Evolutionary conservation across 2,329 filamentous ascomycete species (phyloP), one percentile per base, ranked within the genome.

Genomic region (Dactylonectria estremocensis): DNA sequence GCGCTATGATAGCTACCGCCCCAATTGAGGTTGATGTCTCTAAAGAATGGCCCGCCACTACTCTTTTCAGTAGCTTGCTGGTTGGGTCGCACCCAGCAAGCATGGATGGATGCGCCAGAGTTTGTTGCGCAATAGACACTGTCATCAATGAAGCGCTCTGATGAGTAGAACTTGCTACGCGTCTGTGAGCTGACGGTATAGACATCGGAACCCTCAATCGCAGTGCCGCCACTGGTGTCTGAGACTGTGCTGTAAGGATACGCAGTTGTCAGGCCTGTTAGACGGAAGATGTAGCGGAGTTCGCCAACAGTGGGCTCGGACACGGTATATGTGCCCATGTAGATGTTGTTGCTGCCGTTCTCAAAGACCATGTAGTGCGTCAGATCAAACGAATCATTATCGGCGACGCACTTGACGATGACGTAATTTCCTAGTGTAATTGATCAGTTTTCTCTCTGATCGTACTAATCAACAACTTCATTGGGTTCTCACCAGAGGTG

Each of bases 331-430:
- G 57, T 60, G 20, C 57, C 57, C 57, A 60, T 60, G 46, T 60
- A 60, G 22, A 60, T 60, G 57, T 7, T 60, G 46, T 60, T 60
- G 28, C 18, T 22, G 16, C 46, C 57, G 52, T 60, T 13, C 7
- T 60, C 57, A 24, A 60, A 60, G 33, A 60, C 57, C 57, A 60
- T 60, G 33, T 60, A 60, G 28, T 60, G 57, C 5, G 57, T 60
- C 33, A 60, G 22, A 3, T 60, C 57, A 43, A 60, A 60, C 3
- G 46, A 50, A 40, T 43, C 46, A 22, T 52, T 60, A 7, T 52
- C 22, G 22, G 57, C 57, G 11, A 60, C 57, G 22, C 57, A 60
- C 11, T 60, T 60, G 20, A 60, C 57, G 28, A 60, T 52, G 4
- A 60, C 57, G 24, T 60, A 60, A 10, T 60, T 18, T 8, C 57